Evolutionary conservation across 2,329 filamentous ascomycete species (phyloP).

Genomic region (Fusarium praegraminearum): DNA sequence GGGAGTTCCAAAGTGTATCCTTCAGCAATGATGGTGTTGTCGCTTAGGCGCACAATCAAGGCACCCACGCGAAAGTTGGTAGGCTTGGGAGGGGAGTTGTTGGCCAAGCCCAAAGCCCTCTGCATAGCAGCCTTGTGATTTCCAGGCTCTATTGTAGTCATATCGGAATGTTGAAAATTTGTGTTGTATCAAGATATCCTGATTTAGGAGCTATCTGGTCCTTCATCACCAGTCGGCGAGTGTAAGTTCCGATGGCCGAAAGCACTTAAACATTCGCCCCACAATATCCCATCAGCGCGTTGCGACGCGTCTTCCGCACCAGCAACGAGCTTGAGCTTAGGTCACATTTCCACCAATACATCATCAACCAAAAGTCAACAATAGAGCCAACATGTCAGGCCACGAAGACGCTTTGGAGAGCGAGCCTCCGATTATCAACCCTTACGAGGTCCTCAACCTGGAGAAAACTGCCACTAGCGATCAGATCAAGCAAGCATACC

Average conservation of each 20-base stretch:
- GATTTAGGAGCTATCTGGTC: not conserved
- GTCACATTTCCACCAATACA: slow-evolving; percentile 3
- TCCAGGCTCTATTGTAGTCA: slow-evolving; percentile 46
- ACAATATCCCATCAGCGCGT: slow-evolving; percentile 36
- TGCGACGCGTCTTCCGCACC: slow-evolving; percentile 36
- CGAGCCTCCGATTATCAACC: slow-evolving; percentile 74
- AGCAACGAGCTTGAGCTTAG: slow-evolving; percentile 1
- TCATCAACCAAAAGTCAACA: slow-evolving; percentile 25
- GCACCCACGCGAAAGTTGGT: slow-evolving; percentile 96
- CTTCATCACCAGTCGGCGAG: slow-evolving; percentile 24
- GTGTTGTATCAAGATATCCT: not conserved
- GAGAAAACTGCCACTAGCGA: slow-evolving; percentile 77
- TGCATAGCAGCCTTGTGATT: slow-evolving; percentile 70
- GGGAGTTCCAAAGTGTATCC: slow-evolving; percentile 92
- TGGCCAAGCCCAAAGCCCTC: slow-evolving; percentile 79
- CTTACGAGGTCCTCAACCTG: slow-evolving; percentile 83
- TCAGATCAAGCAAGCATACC: slow-evolving; percentile 90
- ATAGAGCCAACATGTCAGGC: slow-evolving; percentile 57
- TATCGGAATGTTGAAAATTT: slow-evolving; percentile 19
- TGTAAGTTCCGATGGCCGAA: slow-evolving; percentile 41
- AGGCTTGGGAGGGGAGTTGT: slow-evolving; percentile 83
- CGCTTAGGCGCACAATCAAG: slow-evolving; percentile 74
- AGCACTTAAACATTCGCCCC: slow-evolving; percentile 43
- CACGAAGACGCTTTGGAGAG: slow-evolving; percentile 66
- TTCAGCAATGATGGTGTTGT: slow-evolving; percentile 74